Evolutionary conservation across 140 eudicot species (phyloP).

Genomic region (Anethum foeniculum): DNA sequence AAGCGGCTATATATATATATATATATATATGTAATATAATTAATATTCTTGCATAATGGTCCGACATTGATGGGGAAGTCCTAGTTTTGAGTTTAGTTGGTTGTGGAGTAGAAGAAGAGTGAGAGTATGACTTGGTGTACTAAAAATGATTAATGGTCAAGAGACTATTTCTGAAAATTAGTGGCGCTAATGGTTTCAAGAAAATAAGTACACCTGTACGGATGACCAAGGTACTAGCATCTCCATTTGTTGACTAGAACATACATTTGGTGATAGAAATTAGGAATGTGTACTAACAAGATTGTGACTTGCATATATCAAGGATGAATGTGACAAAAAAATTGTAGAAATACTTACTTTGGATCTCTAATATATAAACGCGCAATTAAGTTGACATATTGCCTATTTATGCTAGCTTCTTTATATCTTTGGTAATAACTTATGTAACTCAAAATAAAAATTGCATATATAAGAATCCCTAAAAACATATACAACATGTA

Average conservation of each 20-base stretch:
- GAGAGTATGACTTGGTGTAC: not conserved
- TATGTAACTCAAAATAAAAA: not conserved
- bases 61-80: not conserved
- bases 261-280: not conserved
- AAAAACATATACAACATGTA: too few species aligned
- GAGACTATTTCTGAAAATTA: not conserved
- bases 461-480: too few species aligned
- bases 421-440: too few species aligned
- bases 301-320: not conserved
- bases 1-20: not conserved
- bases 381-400: not conserved
- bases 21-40: not conserved
- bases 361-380: not conserved
- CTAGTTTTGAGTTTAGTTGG: slow-evolving; percentile 7
- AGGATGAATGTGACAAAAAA: not conserved
- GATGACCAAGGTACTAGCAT: not conserved
- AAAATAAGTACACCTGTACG: not conserved
- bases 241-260: not conserved
- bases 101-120: not conserved
- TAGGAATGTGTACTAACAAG: not conserved
- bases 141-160: not conserved
- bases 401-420: not conserved
- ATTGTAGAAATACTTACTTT: not conserved
- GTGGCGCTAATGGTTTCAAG: not conserved
- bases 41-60: not conserved